Conservation (phyloP, 2,329 filamentous ascomycete species). For the Fusarium nelsonii region DNA sequence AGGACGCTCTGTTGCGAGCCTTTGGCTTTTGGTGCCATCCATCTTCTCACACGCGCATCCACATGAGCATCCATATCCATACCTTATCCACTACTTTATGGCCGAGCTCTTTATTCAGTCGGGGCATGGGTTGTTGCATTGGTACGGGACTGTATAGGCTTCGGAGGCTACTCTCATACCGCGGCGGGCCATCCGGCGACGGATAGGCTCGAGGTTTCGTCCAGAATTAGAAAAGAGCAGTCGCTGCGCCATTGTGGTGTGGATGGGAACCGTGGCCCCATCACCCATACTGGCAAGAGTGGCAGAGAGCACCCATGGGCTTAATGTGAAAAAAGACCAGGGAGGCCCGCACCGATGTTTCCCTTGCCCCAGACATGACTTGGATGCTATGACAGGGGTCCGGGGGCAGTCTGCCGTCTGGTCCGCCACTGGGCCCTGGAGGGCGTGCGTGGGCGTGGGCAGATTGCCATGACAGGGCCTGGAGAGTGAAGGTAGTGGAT, state of each 20-base stretch:
- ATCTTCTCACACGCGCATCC: conserved; percentile 33
- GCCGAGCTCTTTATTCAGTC: conserved; percentile 49
- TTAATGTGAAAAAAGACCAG: conserved; percentile 34
- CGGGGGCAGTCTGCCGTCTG: conserved; percentile 48
- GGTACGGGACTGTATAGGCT: conserved; percentile 39
- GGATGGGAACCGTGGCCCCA: conserved; percentile 41
- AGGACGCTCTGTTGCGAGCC: conserved; percentile 27
- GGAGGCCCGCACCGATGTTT: conserved; percentile 46
- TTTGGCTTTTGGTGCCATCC: conserved; percentile 32
- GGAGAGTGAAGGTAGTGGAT: conserved; percentile 40
- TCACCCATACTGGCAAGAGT: conserved; percentile 37
- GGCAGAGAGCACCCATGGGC: conserved; percentile 32
- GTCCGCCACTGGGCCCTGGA: conserved; percentile 41
- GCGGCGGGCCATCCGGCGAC: conserved; percentile 49
- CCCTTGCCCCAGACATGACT: conserved; percentile 49
- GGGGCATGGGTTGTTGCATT: conserved; percentile 46
- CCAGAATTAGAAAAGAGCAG: conserved; percentile 55
- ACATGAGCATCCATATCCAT: conserved; percentile 36
- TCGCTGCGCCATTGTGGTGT: conserved; percentile 53
- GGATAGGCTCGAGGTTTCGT: conserved; percentile 42
- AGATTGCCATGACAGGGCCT: conserved; percentile 28
- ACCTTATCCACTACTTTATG: conserved; percentile 46
- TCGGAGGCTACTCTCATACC: conserved; percentile 46
- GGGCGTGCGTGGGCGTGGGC: conserved; percentile 34
- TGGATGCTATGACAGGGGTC: conserved; percentile 43